phyloP scores from a whole-genome alignment of 331 rosid species.

The Rhamnella rubrinervis region DNA sequence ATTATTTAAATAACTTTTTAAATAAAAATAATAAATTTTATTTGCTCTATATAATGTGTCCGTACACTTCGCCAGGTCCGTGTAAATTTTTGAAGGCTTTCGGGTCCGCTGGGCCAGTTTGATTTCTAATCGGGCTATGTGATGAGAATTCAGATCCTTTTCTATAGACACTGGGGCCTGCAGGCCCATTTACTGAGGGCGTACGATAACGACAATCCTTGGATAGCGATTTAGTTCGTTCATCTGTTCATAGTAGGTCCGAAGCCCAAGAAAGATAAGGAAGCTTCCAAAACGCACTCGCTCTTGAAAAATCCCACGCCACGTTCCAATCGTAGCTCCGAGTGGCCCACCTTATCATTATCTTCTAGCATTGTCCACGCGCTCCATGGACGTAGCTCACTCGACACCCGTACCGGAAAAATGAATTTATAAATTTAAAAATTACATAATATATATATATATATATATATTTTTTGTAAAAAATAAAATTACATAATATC shows the following conservation, averaged over 20 bases:
- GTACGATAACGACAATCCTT: background rate
- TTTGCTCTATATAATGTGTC: too few relatives aligned
- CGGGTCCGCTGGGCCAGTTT: conserved; percentile 1
- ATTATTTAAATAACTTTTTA: too few relatives aligned
- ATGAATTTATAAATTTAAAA: background rate
- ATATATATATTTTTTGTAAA: too few relatives aligned
- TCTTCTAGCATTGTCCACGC: background rate
- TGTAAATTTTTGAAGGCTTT: background rate
- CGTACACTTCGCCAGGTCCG: too few relatives aligned
- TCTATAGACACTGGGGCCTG: background rate
- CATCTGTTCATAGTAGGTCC: conserved; percentile 1
- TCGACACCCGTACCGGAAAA: background rate
- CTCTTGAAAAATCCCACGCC: background rate
- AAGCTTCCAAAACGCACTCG: conserved; percentile 2
- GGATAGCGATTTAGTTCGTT: conserved; percentile 3
- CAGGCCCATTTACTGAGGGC: background rate
- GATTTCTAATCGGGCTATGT: background rate
- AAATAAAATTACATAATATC: background rate
- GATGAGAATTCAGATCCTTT: too few relatives aligned
- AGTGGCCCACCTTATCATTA: background rate
- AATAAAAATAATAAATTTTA: too few relatives aligned
- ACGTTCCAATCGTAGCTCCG: conserved; percentile 1
- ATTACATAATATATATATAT: background rate
- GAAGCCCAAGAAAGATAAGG: conserved; percentile 18
- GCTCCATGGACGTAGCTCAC: background rate